Percentiles rank a stretch among this genome's conserved stretches.
phyloP scores from a whole-genome alignment of 768 basidiomycete genomes.

The Tylopilus plumbeoviolaceoides region DNA sequence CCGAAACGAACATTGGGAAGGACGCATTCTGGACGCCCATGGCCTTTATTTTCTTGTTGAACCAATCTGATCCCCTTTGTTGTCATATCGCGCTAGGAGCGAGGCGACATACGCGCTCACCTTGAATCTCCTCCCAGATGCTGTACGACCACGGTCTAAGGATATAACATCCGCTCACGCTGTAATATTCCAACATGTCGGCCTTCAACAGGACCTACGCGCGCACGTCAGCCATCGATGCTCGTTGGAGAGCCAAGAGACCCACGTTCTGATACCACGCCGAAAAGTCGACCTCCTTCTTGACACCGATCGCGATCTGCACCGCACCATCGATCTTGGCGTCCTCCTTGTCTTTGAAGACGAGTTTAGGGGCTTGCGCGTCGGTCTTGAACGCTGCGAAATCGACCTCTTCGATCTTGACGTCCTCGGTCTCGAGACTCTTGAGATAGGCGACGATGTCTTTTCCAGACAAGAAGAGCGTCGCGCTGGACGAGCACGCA shows the following conservation, averaged over 20 bases:
- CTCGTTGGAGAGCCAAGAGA: neutral
- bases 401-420: slow-evolving; percentile 71
- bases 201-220: slow-evolving; percentile 90
- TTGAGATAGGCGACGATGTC: slow-evolving; percentile 73
- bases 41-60: slow-evolving; percentile 87
- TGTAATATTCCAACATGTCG: slow-evolving; percentile 99
- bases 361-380: slow-evolving; percentile 32
- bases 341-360: slow-evolving; percentile 62
- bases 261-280: slow-evolving; percentile 90
- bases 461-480: slow-evolving; percentile 73
- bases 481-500: slow-evolving; percentile 63
- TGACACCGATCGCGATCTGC: slow-evolving; percentile 90
- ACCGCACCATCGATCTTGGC: slow-evolving; percentile 84
- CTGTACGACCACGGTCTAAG: slow-evolving; percentile 96
- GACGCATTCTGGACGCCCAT: slow-evolving; percentile 96
- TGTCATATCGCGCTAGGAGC: too few relatives aligned
- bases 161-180: slow-evolving; percentile 97
- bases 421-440: slow-evolving; percentile 61
- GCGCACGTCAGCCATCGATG: too few relatives aligned
- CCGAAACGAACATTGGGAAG: slow-evolving; percentile 98
- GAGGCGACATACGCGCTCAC: slow-evolving; percentile 35
- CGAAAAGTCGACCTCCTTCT: slow-evolving; percentile 94
- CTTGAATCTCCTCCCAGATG: slow-evolving; percentile 96
- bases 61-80: slow-evolving; percentile 66
- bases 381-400: slow-evolving; percentile 54